Conservation (phyloP, 2,329 filamentous ascomycete species). For the Domatiomyces catenatus region DNA sequence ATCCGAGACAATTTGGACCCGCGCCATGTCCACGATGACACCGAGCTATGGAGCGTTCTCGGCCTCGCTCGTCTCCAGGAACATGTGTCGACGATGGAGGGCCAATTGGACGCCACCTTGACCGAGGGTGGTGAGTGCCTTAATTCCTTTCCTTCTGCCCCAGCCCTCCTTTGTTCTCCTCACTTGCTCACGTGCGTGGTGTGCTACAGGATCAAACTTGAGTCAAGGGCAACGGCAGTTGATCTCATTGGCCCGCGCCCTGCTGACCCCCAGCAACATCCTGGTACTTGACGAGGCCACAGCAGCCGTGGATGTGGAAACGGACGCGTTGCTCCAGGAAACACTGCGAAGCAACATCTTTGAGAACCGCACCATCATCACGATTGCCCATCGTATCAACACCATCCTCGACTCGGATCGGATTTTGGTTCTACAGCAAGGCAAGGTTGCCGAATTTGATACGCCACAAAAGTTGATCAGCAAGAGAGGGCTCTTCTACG, state of each 20-base stretch:
- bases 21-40: constrained; percentile 87
- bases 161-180: neutral
- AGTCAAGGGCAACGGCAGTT: constrained; percentile 91
- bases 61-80: constrained; percentile 90
- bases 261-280: constrained; percentile 92
- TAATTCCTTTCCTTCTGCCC: constrained; percentile 4
- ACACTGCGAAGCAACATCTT: constrained; percentile 55
- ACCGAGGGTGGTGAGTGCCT: constrained; percentile 72
- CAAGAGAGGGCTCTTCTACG: constrained; percentile 66
- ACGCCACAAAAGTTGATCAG: constrained; percentile 64
- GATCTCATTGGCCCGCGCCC: constrained; percentile 78
- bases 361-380: constrained; percentile 88
- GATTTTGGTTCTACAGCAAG: constrained; percentile 84
- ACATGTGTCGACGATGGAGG: constrained; percentile 71
- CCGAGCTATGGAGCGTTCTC: constrained; percentile 88
- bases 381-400: constrained; percentile 94
- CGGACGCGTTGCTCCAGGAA: constrained; percentile 48
- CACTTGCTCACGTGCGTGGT: neutral
- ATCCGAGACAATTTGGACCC: constrained; percentile 93
- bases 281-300: constrained; percentile 94
- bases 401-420: constrained; percentile 82
- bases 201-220: constrained; percentile 65
- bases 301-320: constrained; percentile 57
- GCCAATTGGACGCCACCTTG: constrained; percentile 76
- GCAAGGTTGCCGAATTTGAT: constrained; percentile 83